A percentile compares a stretch with the other conserved stretches of the same genome.
These are phyloP conservation scores for Colletotrichum shisoi DNA, from an alignment of 2,329 filamentous ascomycete species.

Conservation along the genomic window DNA sequence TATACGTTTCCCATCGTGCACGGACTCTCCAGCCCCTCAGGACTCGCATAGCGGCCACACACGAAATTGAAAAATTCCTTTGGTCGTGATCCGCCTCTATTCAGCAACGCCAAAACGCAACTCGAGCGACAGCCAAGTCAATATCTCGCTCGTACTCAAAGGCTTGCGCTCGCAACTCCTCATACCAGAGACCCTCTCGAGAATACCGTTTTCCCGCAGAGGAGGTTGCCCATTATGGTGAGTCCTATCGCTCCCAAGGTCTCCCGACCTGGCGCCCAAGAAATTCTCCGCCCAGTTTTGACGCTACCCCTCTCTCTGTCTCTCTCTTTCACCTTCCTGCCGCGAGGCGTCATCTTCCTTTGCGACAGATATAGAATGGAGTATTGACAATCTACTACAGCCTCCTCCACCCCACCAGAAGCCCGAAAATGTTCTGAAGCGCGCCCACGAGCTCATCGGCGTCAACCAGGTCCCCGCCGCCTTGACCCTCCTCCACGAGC, in stretches of 20 bases:
- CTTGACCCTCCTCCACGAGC: conserved; percentile 94
- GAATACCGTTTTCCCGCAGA: conserved; percentile 52
- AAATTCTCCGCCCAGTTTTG: conserved; percentile 17
- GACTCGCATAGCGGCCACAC: conserved; percentile 56
- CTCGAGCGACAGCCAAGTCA: conserved; percentile 52
- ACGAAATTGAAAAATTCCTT: conserved; percentile 58
- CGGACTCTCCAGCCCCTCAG: conserved; percentile 50
- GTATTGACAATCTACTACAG: conserved; percentile 55
- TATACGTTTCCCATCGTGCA: conserved; percentile 30
- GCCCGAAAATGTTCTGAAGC: conserved; percentile 98
- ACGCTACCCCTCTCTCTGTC: conserved; percentile 40
- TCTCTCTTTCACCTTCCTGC: conserved; percentile 69
- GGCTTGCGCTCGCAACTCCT: conserved; percentile 52
- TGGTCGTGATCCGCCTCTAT: conserved; percentile 35
- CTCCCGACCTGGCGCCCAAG: conserved; percentile 15
- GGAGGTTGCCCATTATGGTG: conserved; percentile 57
- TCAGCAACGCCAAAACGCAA: conserved; percentile 44
- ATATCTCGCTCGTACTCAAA: conserved; percentile 47
- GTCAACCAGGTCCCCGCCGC: conserved; percentile 93
- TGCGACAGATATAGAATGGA: conserved; percentile 39
- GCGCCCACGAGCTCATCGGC: conserved; percentile 97
- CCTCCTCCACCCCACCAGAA: conserved; percentile 96
- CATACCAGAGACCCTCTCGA: conserved; percentile 44
- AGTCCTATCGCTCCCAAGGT: conserved; percentile 25
- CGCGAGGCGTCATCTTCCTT: conserved; percentile 29